Percentiles rank a stretch among this genome's conserved stretches.
phyloP scores from a whole-genome alignment of 306 rosid genomes.

The Delonix regia region DNA sequence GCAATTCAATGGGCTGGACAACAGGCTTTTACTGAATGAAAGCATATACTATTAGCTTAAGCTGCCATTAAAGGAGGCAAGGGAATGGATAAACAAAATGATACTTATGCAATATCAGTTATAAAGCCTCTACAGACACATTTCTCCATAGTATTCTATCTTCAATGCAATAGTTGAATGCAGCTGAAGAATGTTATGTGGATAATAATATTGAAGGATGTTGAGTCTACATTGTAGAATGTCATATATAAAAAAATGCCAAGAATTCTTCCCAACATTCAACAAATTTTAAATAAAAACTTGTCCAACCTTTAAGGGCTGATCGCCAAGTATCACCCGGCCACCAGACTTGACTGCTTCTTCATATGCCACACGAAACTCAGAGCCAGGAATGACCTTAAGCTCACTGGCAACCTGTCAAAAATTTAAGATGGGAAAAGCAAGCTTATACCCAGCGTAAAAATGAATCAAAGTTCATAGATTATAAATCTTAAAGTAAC shows the following conservation, averaged over 20 bases:
- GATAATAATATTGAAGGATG: neutral
- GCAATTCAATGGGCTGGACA: too few species aligned
- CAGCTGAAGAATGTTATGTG: neutral
- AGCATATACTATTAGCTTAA: too few species aligned
- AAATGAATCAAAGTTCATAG: neutral
- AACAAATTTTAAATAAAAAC: neutral
- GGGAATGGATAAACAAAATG: neutral
- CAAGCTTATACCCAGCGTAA: neutral
- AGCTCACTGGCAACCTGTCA: slow-evolving; percentile 56
- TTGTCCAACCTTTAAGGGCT: slow-evolving; percentile 54
- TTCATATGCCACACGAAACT: slow-evolving; percentile 68
- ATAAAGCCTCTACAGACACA: neutral
- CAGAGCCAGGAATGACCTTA: slow-evolving; percentile 63
- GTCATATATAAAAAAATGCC: neutral
- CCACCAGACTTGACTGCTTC: slow-evolving; percentile 78
- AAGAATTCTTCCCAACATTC: neutral
- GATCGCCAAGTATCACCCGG: slow-evolving; percentile 70
- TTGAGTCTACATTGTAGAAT: neutral
- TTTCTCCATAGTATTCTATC: neutral
- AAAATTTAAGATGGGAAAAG: neutral
- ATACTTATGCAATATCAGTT: neutral
- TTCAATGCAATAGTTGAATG: neutral
- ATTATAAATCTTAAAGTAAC: neutral
- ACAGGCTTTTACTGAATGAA: too few species aligned
- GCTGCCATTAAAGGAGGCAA: too few species aligned